Conservation (phyloP, 495 filamentous ascomycete genomes). For the Clohesyomyces aquaticus region DNA sequence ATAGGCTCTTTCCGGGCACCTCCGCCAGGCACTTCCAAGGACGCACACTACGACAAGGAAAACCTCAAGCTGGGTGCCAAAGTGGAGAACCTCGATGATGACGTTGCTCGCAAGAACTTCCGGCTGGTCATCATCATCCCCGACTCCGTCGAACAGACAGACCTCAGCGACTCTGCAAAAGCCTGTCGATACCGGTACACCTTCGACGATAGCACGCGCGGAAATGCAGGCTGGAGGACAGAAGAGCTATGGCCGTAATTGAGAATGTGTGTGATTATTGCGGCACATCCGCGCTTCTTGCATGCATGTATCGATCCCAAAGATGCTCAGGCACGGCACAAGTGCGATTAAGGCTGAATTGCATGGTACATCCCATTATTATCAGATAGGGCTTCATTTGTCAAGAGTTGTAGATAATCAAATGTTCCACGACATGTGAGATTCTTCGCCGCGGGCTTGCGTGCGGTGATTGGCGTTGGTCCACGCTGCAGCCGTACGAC, state of each 20-base stretch:
- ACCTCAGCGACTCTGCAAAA: constrained; percentile 69
- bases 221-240: constrained; percentile 67
- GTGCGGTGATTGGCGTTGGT: no score
- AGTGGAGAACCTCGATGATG: constrained; percentile 69
- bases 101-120: constrained; percentile 75
- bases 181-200: constrained; percentile 70
- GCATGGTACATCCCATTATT: no score
- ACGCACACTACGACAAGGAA: constrained; percentile 53
- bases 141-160: constrained; percentile 75
- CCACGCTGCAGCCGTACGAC: constrained; percentile 10
- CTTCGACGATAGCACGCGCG: constrained; percentile 48
- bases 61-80: constrained; percentile 65
- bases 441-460: constrained; percentile 12
- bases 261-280: constrained; percentile 1
- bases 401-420: no score
- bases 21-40: constrained; percentile 67
- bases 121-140: constrained; percentile 82
- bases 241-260: constrained; percentile 76
- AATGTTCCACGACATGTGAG: no score
- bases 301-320: background rate
- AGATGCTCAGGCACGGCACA: no score
- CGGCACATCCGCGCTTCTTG: background rate
- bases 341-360: constrained; percentile 32
- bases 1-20: constrained; percentile 74
- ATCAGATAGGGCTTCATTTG: constrained; percentile 1